These are phyloP conservation scores for Apophysomyces elegans DNA, from an alignment of 371 early-diverging fungal species.

Conservation along the genomic window DNA sequence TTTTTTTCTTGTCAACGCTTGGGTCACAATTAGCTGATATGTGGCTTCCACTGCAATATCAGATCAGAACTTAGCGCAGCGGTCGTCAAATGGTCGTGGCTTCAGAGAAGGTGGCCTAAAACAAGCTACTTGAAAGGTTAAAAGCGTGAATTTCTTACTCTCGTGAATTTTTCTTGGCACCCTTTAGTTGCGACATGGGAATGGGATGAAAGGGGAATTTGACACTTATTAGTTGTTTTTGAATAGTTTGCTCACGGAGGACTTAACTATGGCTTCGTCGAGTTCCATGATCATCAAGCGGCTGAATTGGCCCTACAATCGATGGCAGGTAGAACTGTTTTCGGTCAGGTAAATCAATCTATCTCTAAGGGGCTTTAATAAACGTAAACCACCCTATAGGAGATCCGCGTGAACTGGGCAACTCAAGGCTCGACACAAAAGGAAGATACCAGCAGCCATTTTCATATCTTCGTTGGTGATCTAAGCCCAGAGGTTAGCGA, in stretches of 20 bases:
- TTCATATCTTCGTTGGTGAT: slow-evolving; percentile 84
- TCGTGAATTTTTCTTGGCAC: not conserved
- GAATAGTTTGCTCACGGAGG: slow-evolving; percentile 29
- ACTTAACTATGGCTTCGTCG: slow-evolving; percentile 90
- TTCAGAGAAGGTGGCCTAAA: slow-evolving; percentile 1
- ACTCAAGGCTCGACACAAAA: slow-evolving; percentile 47
- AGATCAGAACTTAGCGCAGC: slow-evolving; percentile 7
- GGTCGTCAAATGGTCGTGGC: slow-evolving; percentile 8
- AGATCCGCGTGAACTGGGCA: slow-evolving; percentile 58
- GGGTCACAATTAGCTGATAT: slow-evolving; percentile 10
- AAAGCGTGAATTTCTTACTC: slow-evolving; percentile 10
- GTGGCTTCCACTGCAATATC: slow-evolving; percentile 8
- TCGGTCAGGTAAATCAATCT: slow-evolving; percentile 48
- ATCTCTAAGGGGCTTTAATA: not conserved
- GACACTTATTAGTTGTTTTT: not conserved
- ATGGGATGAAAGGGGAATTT: not conserved
- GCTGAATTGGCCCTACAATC: slow-evolving; percentile 79
- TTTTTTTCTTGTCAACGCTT: not conserved
- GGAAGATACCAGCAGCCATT: slow-evolving; percentile 72
- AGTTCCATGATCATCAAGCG: slow-evolving; percentile 72
- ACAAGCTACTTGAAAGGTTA: slow-evolving; percentile 11
- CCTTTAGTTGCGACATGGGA: not conserved
- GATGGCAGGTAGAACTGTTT: slow-evolving; percentile 77
- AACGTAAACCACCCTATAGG: slow-evolving; percentile 24
- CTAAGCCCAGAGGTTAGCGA: slow-evolving; percentile 86